Percentiles rank a stretch among this genome's conserved stretches.
Evolutionary conservation across 2,329 filamentous ascomycete genomes (phyloP).

Genomic region (Pseudogymnoascus sp.): DNA sequence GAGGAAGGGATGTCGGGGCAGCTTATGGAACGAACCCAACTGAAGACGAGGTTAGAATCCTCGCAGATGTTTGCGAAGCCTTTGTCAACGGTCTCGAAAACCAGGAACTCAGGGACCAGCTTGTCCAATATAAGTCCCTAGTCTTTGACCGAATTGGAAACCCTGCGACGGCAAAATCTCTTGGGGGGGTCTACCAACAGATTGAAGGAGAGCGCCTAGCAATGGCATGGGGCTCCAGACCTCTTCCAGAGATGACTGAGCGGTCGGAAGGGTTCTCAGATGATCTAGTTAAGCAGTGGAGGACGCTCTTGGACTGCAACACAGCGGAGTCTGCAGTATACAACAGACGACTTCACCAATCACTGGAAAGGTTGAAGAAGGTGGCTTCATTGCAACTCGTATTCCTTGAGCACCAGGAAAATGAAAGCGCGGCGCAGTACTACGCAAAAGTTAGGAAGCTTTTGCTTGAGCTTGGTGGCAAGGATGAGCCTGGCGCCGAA

Average conservation of each 20-base stretch:
- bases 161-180: slow-evolving; percentile 34
- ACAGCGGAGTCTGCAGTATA: slow-evolving; percentile 39
- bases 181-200: slow-evolving; percentile 45
- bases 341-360: slow-evolving; percentile 43
- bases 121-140: slow-evolving; percentile 41
- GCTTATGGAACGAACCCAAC: slow-evolving; percentile 17
- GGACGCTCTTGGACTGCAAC: slow-evolving; percentile 22
- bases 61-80: slow-evolving; percentile 43
- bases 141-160: slow-evolving; percentile 20
- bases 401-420: slow-evolving; percentile 42
- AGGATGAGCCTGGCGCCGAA: slow-evolving; percentile 13
- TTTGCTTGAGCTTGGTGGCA: slow-evolving; percentile 28
- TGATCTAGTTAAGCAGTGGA: slow-evolving; percentile 37
- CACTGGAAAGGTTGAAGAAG: slow-evolving; percentile 40
- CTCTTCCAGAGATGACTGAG: slow-evolving; percentile 29
- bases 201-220: slow-evolving; percentile 48
- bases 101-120: slow-evolving; percentile 34
- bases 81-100: slow-evolving; percentile 48
- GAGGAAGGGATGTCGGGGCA: slow-evolving; percentile 22
- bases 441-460: slow-evolving; percentile 36
- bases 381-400: slow-evolving; percentile 45
- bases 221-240: slow-evolving; percentile 35
- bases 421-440: slow-evolving; percentile 45
- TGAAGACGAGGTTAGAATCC: slow-evolving; percentile 35
- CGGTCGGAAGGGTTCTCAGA: slow-evolving; percentile 31